Conservation (phyloP, 148 eudicot species). For the Gaultheria prostrata region DNA sequence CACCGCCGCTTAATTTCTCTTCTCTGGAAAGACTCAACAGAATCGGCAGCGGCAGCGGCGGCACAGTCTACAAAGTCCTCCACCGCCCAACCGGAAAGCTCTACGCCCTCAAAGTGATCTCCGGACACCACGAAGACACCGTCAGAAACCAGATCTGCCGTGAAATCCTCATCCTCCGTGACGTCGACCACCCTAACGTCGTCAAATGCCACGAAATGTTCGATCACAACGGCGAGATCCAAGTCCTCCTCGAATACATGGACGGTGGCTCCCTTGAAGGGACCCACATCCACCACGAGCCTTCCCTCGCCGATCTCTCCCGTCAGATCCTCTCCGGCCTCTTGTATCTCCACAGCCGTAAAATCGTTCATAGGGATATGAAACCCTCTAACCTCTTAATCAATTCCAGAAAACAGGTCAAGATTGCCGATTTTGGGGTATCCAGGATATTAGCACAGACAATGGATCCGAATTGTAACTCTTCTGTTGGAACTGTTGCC, state of each 20-base stretch:
- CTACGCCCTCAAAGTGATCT: slow-evolving; percentile 25
- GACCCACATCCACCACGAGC: slow-evolving; percentile 15
- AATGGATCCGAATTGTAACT: slow-evolving; percentile 25
- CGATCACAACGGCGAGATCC: slow-evolving; percentile 27
- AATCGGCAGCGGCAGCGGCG: slow-evolving; percentile 81
- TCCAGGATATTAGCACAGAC: slow-evolving; percentile 22
- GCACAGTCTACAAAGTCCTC: slow-evolving; percentile 78
- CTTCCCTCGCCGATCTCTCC: slow-evolving; percentile 21
- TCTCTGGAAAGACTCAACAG: slow-evolving; percentile 58
- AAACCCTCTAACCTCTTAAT: slow-evolving; percentile 33
- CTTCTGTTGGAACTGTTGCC: slow-evolving; percentile 30
- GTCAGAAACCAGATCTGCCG: slow-evolving; percentile 20
- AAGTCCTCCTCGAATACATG: slow-evolving; percentile 35
- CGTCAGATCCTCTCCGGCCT: slow-evolving; percentile 28
- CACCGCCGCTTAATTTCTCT: slow-evolving; percentile 26
- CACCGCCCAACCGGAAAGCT: slow-evolving; percentile 52
- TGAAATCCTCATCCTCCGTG: slow-evolving; percentile 30
- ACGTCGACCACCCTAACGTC: slow-evolving; percentile 27
- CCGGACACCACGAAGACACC: slow-evolving; percentile 21
- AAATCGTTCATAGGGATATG: slow-evolving; percentile 34
- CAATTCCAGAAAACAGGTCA: slow-evolving; percentile 23
- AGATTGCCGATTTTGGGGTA: slow-evolving; percentile 34
- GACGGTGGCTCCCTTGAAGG: slow-evolving; percentile 31
- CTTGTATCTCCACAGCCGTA: slow-evolving; percentile 24
- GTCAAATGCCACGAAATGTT: slow-evolving; percentile 33